These are phyloP conservation scores for Alternaria brassicae DNA, from an alignment of 2,329 filamentous ascomycete species.

Conservation along the genomic window DNA sequence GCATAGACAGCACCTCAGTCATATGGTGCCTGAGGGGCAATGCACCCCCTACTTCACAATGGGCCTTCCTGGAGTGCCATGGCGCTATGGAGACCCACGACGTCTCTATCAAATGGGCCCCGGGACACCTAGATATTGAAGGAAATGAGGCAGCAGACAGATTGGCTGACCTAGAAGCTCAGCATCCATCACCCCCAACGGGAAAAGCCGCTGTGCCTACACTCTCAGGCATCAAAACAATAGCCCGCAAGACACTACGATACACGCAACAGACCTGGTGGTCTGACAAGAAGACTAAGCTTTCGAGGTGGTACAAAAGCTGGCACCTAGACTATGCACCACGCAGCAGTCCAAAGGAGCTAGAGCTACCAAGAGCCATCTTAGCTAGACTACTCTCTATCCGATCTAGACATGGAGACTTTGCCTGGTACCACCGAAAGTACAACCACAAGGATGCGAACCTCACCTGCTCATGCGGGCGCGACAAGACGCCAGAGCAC, in stretches of 20 bases:
- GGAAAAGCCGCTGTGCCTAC: background rate
- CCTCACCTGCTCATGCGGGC: conserved; percentile 2
- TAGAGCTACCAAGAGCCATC: background rate
- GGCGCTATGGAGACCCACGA: conserved; percentile 2
- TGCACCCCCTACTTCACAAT: conserved; percentile 4
- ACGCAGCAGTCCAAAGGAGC: background rate
- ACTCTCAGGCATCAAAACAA: background rate
- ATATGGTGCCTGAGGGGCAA: conserved; percentile 16
- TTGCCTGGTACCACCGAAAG: conserved; percentile 14
- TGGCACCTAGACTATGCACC: conserved; percentile 3
- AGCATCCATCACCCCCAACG: background rate
- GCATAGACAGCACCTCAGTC: conserved; percentile 14
- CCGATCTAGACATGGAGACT: conserved; percentile 8
- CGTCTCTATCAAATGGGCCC: background rate
- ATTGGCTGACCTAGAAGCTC: background rate
- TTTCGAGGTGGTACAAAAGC: too few species aligned
- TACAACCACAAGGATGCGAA: conserved; percentile 13
- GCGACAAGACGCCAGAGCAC: background rate
- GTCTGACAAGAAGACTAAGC: conserved; percentile 2
- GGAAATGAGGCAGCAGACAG: too few species aligned
- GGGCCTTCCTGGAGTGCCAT: conserved; percentile 12
- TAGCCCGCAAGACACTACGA: background rate
- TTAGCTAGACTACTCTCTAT: conserved; percentile 9
- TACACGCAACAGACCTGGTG: background rate
- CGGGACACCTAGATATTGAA: conserved; percentile 2